A percentile compares a stretch with the other conserved stretches of the same genome.
Conservation (phyloP, 1,139 yeast species). For the Maudiozyma humilis region DNA sequence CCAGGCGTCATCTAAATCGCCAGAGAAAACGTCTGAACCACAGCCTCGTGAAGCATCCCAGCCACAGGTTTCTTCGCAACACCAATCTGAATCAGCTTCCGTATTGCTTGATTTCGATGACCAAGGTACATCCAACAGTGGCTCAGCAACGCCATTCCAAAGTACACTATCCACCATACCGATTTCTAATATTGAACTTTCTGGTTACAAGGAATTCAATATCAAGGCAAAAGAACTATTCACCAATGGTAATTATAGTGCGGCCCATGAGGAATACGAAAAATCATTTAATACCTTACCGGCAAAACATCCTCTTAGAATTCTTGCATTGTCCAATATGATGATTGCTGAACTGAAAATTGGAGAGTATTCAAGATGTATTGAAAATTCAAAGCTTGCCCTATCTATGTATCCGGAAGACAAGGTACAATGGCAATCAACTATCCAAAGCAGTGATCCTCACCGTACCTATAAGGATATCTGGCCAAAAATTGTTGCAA, state of each 20-base stretch:
- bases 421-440: conserved; percentile 22
- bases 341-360: conserved; percentile 60
- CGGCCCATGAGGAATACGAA: conserved; percentile 55
- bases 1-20: not conserved
- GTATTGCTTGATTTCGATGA: conserved; percentile 20
- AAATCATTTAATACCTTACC: conserved; percentile 61
- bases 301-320: conserved; percentile 51
- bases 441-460: conserved; percentile 37
- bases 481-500: conserved; percentile 60
- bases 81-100: not conserved
- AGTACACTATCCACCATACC: conserved; percentile 3
- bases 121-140: not conserved
- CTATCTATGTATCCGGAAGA: conserved; percentile 46
- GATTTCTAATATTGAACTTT: conserved; percentile 26
- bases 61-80: not conserved
- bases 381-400: conserved; percentile 49
- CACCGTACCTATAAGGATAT: conserved; percentile 58
- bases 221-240: conserved; percentile 55
- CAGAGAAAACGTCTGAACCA: not conserved
- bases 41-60: not conserved
- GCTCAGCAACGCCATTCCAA: not conserved
- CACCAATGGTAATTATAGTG: conserved; percentile 71
- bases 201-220: conserved; percentile 41
- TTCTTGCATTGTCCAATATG: conserved; percentile 69
- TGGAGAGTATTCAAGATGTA: conserved; percentile 65